Evolutionary conservation across 345 rosid genomes (phyloP), one percentile per base, ranked within the genome.

Genomic region (Rubroshorea leprosula): DNA sequence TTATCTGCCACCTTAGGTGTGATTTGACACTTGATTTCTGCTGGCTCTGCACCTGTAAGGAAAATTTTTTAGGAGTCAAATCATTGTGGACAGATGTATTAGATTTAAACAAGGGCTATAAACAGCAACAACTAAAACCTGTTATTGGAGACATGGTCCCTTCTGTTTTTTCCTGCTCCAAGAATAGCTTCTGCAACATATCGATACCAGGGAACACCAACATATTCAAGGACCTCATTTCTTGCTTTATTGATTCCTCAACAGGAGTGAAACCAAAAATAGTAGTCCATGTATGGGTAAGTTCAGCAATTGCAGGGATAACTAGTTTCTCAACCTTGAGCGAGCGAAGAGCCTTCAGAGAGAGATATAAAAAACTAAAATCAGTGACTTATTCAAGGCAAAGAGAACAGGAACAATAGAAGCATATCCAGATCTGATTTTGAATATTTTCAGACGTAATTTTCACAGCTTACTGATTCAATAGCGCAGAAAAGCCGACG

Each of bases 131-230:
- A 57, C 60, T 39, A 38, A 64, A 69, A 76, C 80, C 84, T 73
- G 39, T 49, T 41, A 52, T 23, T 12, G 62, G 29, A 62, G 67
- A 55, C 61, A 50, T 62, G 51, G 59, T 61, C 51, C 62, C 74
- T 16, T 57, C 51, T 3, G 54, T 53, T 51, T 70, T 76, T 48
- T 73, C 78, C 61, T 68, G 67, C 74, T 51, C 58, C 68, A 68
- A 38, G 27, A 90, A 52, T 54, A 72, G 64, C 58, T 90, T 87
- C 72, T 80, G 83, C 75, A 90, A 68, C 91, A 87, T 78, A 73
- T 87, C 91, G 58, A 83, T 73, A 17, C 91, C 87, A 3, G 94
- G 97, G 73, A 90, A 90, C 13, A 81, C 91, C 65, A 90, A 52
- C 78, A 90, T 68, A 62, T 87, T 90, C 84, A 79, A 67, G 60